These are phyloP conservation scores for Ascochyta fabae DNA, from an alignment of 2,329 filamentous ascomycete species.

Conservation along the genomic window DNA sequence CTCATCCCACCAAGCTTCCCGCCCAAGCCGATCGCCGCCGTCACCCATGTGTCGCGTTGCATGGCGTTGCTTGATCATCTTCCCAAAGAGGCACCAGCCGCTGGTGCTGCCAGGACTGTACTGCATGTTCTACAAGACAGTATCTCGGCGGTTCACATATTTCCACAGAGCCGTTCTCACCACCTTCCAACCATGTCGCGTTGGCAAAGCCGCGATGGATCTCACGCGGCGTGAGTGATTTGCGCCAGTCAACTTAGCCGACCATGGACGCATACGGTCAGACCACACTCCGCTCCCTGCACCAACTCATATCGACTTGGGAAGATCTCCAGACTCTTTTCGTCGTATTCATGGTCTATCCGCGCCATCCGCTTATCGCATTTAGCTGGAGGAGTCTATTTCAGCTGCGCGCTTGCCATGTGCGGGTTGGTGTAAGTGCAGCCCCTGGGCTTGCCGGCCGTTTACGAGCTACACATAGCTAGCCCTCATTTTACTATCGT, in stretches of 20 bases:
- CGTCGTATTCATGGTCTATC: constrained; percentile 22
- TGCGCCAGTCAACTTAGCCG: constrained; percentile 19
- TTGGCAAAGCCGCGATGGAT: constrained; percentile 9
- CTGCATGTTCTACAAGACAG: not conserved
- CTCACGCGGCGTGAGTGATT: constrained; percentile 12
- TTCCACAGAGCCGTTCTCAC: not conserved
- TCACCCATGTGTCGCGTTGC: constrained; percentile 22
- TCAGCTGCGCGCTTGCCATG: constrained; percentile 20
- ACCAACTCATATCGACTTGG: constrained; percentile 24
- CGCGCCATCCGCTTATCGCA: constrained; percentile 26
- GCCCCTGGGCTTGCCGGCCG: constrained; percentile 24
- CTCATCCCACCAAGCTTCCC: constrained; percentile 29
- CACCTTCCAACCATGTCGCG: not conserved
- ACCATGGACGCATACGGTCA: constrained; percentile 14
- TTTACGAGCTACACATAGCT: constrained; percentile 24
- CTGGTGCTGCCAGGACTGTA: not conserved
- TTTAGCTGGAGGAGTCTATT: not conserved
- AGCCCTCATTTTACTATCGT: constrained; percentile 22
- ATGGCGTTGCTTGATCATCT: constrained; percentile 36
- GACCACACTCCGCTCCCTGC: constrained; percentile 19
- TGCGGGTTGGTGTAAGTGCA: constrained; percentile 20
- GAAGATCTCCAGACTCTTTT: constrained; percentile 23
- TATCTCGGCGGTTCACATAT: not conserved
- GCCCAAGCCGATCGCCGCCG: constrained; percentile 23
- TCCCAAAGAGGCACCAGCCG: not conserved